Conservation (phyloP, 2,329 filamentous ascomycete species). For the Graphilbum fragrans region DNA sequence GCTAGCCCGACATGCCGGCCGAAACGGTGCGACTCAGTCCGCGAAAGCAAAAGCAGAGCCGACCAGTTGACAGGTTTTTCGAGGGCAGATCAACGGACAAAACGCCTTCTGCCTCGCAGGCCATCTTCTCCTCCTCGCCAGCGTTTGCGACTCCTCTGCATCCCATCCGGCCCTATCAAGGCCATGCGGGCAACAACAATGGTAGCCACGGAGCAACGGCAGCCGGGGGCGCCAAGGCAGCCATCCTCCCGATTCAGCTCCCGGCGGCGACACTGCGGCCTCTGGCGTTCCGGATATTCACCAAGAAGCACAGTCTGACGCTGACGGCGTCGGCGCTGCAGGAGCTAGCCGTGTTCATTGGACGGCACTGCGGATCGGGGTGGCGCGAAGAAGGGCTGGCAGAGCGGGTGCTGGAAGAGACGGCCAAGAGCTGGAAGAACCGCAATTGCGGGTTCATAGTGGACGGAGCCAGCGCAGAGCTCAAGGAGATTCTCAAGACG, state of each 20-base stretch:
- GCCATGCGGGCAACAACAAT: slow-evolving; percentile 44
- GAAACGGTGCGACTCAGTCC: slow-evolving; percentile 13
- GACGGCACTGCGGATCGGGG: slow-evolving; percentile 85
- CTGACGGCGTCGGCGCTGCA: slow-evolving; percentile 79
- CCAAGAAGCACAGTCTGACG: slow-evolving; percentile 92
- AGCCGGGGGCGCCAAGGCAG: slow-evolving; percentile 45
- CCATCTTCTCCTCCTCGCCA: slow-evolving; percentile 77
- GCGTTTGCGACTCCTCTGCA: slow-evolving; percentile 81
- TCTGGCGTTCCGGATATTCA: slow-evolving; percentile 88
- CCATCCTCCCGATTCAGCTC: slow-evolving; percentile 78
- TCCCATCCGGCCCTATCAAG: slow-evolving; percentile 54
- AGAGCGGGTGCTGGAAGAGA: slow-evolving; percentile 84
- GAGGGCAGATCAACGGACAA: slow-evolving; percentile 14
- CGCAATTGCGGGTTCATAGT: slow-evolving; percentile 83
- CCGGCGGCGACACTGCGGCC: slow-evolving; percentile 79
- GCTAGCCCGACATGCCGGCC: slow-evolving; percentile 13
- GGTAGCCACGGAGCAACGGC: slow-evolving; percentile 74
- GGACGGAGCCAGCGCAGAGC: slow-evolving; percentile 61
- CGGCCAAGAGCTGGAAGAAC: slow-evolving; percentile 85
- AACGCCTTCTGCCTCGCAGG: slow-evolving; percentile 28
- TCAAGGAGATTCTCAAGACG: slow-evolving; percentile 73
- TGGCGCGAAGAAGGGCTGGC: slow-evolving; percentile 94
- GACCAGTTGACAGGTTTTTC: slow-evolving; percentile 25
- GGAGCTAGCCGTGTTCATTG: slow-evolving; percentile 78
- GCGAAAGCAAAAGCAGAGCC: slow-evolving; percentile 15